phyloP scores from a whole-genome alignment of 208 protist genomes.

The Leishmania amazonensis region DNA sequence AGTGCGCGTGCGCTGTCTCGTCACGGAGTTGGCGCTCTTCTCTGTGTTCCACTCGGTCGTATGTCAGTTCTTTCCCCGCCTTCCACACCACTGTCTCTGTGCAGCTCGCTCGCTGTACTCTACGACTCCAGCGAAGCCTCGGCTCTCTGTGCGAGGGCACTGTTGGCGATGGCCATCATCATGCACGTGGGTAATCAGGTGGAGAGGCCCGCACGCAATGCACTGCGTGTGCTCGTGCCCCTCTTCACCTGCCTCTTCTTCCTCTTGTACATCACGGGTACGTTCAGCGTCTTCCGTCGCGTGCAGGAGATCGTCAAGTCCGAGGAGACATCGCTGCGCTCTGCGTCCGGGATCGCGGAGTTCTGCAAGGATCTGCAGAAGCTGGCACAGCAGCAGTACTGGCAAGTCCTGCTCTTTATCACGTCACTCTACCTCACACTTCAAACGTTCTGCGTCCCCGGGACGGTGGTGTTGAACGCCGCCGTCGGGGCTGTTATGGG shows the following conservation, averaged over 20 bases:
- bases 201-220: constrained; percentile 1
- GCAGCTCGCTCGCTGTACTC: neutral
- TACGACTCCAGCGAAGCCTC: neutral
- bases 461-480: constrained; percentile 86
- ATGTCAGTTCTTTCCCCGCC: neutral
- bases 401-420: constrained; percentile 53
- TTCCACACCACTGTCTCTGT: neutral
- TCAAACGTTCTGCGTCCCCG: constrained; percentile 91
- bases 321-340: constrained; percentile 40
- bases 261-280: constrained; percentile 44
- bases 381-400: constrained; percentile 34
- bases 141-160: neutral
- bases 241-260: constrained; percentile 27
- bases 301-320: constrained; percentile 29
- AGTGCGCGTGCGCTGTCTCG: neutral
- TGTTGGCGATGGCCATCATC: constrained; percentile 20
- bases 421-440: constrained; percentile 62
- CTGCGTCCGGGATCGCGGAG: constrained; percentile 39
- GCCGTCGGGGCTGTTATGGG: constrained; percentile 79
- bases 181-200: constrained; percentile 29
- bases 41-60: neutral
- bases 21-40: neutral
- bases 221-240: constrained; percentile 28
- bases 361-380: constrained; percentile 52
- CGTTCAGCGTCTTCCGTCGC: constrained; percentile 33